Evolutionary conservation across 2,329 filamentous ascomycete genomes (phyloP), one percentile per base, ranked within the genome.

Genomic region (Leptosphaerulina australis): DNA sequence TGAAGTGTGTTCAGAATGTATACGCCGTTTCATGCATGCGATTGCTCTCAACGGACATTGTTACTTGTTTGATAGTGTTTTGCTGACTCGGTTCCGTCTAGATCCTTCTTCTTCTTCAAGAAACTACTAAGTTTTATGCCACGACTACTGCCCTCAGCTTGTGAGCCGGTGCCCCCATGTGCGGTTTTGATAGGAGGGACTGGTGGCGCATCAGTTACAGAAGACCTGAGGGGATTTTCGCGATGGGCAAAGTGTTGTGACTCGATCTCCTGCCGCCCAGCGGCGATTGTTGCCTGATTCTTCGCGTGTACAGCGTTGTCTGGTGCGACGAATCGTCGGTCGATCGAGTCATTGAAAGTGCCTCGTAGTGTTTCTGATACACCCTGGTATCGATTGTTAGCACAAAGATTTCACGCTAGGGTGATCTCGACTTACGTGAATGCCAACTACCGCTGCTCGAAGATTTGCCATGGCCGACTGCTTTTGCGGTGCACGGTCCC

Each of bases 321-420:
- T 6, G 59, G 49, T 3, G 53, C 46, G 4, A 45, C 46, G 41
- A 64, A 67, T 29, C 64, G 69, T 11, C 62, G 64, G 46, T 72
- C 69, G 33, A 70, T 62, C 3, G 64, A 59, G 36, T 60, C 59
- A 35, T 71, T 71, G 28, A 72, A 60, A 3, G 68, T 71, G 10
- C 69, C 69, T 25, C 69, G 65, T 14, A 72, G 62, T 33, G 69
- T 63, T 58, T 72, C 69, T 38, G 69, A 61, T 14, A 68, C 69
- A 31, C 69, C 69, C 69, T 72, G 31, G 1, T 8, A 14, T n/a
- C n/a, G n/a, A 2, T 12, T 34, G 15, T 63, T 12, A 56, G 59
- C 41, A 41, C 17, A 9, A 41, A 30, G 17, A 10, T 9, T 22
- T 22, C 10, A 29, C 7, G 18, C n/a, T 18, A 20, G 8, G 12